Evolutionary conservation across 2,329 filamentous ascomycete species (phyloP).

Genomic region (Diaporthe sp.): DNA sequence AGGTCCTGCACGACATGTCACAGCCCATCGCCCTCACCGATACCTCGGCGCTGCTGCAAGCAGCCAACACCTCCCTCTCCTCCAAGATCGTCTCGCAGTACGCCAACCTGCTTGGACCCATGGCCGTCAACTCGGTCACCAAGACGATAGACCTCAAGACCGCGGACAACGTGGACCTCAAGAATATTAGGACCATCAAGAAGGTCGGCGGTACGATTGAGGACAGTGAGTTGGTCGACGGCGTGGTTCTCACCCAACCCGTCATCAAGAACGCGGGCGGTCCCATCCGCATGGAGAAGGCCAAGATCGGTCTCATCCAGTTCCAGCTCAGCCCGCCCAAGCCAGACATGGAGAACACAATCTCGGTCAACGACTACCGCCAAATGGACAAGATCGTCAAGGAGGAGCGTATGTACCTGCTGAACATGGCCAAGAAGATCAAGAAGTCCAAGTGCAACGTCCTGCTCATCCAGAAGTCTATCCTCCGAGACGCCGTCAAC

Average conservation of each 20-base stretch:
- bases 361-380: constrained; percentile 98
- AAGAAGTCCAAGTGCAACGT: constrained; percentile 99
- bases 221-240: constrained; percentile 97
- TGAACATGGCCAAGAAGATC: constrained; percentile 99
- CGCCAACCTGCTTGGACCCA: constrained; percentile 93
- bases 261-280: constrained; percentile 95
- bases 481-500: constrained; percentile 96
- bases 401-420: constrained; percentile 96
- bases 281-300: constrained; percentile 95
- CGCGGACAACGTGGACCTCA: constrained; percentile 95
- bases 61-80: constrained; percentile 94
- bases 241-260: constrained; percentile 89
- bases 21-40: constrained; percentile 91
- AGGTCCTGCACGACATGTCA: constrained; percentile 94
- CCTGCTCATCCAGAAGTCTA: constrained; percentile 97
- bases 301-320: constrained; percentile 94
- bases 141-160: constrained; percentile 97
- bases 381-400: constrained; percentile 99
- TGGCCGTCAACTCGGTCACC: constrained; percentile 96
- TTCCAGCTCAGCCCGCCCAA: constrained; percentile 99
- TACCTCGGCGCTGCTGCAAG: constrained; percentile 91
- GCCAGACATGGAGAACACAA: constrained; percentile 99
- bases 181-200: constrained; percentile 97
- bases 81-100: constrained; percentile 99
- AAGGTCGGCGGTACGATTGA: constrained; percentile 98